Evolutionary conservation across 2,329 filamentous ascomycete genomes (phyloP).

Genomic region (Ophiostoma novo-ulmi): DNA sequence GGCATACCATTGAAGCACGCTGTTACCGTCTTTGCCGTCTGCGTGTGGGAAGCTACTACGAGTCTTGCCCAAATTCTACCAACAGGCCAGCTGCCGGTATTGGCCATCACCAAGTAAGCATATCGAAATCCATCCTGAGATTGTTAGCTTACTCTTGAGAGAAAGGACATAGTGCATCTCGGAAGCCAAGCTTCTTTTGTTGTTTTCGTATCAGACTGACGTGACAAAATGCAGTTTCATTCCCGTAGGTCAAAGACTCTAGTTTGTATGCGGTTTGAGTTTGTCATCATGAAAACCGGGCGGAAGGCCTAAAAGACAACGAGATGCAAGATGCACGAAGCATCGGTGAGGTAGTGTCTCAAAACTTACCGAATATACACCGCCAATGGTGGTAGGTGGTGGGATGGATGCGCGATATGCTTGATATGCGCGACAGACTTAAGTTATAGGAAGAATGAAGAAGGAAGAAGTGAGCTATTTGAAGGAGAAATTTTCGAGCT

Average conservation of each 20-base stretch:
- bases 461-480: constrained; percentile 24
- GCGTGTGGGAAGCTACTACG: neutral
- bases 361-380: constrained; percentile 30
- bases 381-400: neutral
- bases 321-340: constrained; percentile 26
- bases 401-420: constrained; percentile 3
- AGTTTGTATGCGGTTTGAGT: constrained; percentile 86
- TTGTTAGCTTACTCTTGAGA: constrained; percentile 10
- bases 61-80: neutral
- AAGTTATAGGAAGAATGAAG: constrained; percentile 19
- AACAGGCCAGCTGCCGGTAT: constrained; percentile 5
- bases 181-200: neutral
- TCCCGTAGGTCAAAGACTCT: constrained; percentile 91
- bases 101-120: neutral
- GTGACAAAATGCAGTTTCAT: constrained; percentile 81
- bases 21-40: neutral
- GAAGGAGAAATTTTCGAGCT: constrained; percentile 25
- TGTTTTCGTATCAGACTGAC: constrained; percentile 72
- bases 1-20: constrained; percentile 14
- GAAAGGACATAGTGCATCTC: neutral
- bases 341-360: neutral
- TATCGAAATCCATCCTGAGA: constrained; percentile 2
- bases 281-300: constrained; percentile 65
- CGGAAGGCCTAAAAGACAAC: constrained; percentile 22
- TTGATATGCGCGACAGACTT: neutral